phyloP scores from a whole-genome alignment of 352 stramenopile genomes.

The Globisporangium lucens region DNA sequence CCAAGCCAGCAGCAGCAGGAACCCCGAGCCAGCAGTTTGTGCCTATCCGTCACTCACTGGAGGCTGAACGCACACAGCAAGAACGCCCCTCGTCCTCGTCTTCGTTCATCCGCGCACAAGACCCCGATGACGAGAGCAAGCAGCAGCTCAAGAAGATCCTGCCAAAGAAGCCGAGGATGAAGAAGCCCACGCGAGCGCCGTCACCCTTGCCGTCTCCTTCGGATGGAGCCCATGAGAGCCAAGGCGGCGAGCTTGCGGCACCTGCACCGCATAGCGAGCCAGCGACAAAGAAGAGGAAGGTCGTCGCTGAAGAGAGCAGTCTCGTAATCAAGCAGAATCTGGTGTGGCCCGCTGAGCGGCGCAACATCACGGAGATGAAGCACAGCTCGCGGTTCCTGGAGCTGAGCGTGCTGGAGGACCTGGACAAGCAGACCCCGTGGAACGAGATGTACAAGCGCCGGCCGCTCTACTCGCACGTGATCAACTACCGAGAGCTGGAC shows the following conservation, averaged over 20 bases:
- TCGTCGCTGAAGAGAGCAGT: constrained; percentile 6
- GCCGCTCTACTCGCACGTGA: constrained; percentile 26
- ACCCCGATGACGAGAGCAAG: not conserved
- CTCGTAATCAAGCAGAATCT: constrained; percentile 39
- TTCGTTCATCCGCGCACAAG: constrained; percentile 9
- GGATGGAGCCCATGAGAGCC: not conserved
- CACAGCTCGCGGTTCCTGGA: constrained; percentile 32
- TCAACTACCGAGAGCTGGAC: constrained; percentile 25
- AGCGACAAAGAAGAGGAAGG: constrained; percentile 16
- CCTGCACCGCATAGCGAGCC: not conserved
- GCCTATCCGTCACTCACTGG: constrained; percentile 1
- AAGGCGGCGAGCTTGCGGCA: not conserved
- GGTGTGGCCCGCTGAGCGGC: constrained; percentile 32
- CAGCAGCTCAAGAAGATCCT: constrained; percentile 12
- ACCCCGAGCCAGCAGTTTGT: not conserved
- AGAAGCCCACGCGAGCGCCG: constrained; percentile 8
- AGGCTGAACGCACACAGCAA: not conserved
- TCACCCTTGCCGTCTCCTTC: not conserved
- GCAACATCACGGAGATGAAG: constrained; percentile 41
- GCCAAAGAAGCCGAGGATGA: constrained; percentile 14
- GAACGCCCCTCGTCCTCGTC: not conserved
- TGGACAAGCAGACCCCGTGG: constrained; percentile 32
- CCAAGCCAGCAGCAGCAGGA: not conserved
- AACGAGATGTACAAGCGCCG: constrained; percentile 40
- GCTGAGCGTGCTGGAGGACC: constrained; percentile 21